phyloP scores from a whole-genome alignment of 1,284 basidiomycete species.

The Cutaneotrichosporon cutaneum region DNA sequence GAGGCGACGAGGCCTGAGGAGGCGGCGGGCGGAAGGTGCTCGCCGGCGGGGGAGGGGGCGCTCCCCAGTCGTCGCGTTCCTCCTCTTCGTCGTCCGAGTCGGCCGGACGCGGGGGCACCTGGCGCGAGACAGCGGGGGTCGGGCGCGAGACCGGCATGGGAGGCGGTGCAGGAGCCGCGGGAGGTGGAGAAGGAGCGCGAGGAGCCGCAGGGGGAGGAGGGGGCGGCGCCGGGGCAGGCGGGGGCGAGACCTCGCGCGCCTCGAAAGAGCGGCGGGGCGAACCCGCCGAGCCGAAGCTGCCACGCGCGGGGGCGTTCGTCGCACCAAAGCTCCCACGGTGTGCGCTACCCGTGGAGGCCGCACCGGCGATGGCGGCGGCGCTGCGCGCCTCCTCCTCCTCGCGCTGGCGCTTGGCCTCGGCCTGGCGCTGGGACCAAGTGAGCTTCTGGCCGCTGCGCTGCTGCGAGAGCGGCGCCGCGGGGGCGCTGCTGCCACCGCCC shows the following conservation, averaged over 20 bases:
- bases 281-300: background rate
- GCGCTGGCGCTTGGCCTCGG: constrained; percentile 74
- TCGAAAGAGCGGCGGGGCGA: constrained; percentile 14
- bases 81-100: constrained; percentile 42
- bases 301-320: constrained; percentile 13
- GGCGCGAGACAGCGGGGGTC: constrained; percentile 10
- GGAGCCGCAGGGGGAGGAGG: constrained; percentile 15
- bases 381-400: constrained; percentile 77
- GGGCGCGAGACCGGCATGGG: background rate
- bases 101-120: constrained; percentile 33
- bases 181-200: constrained; percentile 22
- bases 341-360: constrained; percentile 21
- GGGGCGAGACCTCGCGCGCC: constrained; percentile 37
- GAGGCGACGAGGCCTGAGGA: background rate
- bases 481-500: constrained; percentile 29
- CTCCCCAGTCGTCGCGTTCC: constrained; percentile 41
- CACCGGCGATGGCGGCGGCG: constrained; percentile 57
- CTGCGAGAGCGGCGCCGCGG: constrained; percentile 19
- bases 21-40: constrained; percentile 28
- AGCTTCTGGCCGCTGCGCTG: constrained; percentile 62
- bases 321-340: constrained; percentile 14
- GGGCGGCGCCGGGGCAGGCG: constrained; percentile 25
- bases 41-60: constrained; percentile 35
- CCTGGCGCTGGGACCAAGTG: constrained; percentile 88
- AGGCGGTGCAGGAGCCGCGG: constrained; percentile 27